Base-by-base conservation (phyloP, 345 rosid species). In the Eucalyptus pumila region DNA sequence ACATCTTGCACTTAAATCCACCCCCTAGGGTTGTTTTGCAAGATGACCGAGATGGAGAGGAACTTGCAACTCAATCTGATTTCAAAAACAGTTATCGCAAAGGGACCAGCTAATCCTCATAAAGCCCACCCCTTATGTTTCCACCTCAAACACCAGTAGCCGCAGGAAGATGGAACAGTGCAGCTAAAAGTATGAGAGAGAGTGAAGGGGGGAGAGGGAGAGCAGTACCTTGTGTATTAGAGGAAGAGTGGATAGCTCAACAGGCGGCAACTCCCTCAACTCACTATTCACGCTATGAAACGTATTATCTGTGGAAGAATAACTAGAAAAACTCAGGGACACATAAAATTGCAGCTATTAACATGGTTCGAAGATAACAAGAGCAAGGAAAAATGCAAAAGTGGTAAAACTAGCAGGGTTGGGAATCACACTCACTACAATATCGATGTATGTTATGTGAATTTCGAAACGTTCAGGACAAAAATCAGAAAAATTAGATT, bases 221-320 rank as follows among this genome's bases (percentile, higher is more conserved):
- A 91, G 60, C 90, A 54, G 51, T 90, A 95, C 97, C 97, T 98
- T 98, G 88, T 96, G 96, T 88, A 98, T 92, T 89, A 96, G 90
- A 86, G 97, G 99, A 89, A 98, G 99, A 51, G 98, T 94, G 85
- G 98, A 94, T 92, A 97, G 98, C 90, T 98, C 99, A 89, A 98
- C 95, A 7, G 96, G 93, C 87, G 99, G 99, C 92, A 98, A 93
- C 90, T 98, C 99, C 93, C 96, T 95, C 93, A 98, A 92, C 88
- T 96, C 99, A 87, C 97, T 97, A 90, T 93, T 95, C 90, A 94
- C 90, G 90, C 93, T 92, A 90, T 95, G 99, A 93, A 95, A 97
- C 80, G 99, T 93, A 90, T 97, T 98, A 50, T 87, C 99, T 97
- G 95, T 90, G 92, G 85, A 76, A 76, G 30, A 76, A 76, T 40